Evolutionary conservation across 2,329 filamentous ascomycete species (phyloP).

Genomic region (Epichloe sylvatica): DNA sequence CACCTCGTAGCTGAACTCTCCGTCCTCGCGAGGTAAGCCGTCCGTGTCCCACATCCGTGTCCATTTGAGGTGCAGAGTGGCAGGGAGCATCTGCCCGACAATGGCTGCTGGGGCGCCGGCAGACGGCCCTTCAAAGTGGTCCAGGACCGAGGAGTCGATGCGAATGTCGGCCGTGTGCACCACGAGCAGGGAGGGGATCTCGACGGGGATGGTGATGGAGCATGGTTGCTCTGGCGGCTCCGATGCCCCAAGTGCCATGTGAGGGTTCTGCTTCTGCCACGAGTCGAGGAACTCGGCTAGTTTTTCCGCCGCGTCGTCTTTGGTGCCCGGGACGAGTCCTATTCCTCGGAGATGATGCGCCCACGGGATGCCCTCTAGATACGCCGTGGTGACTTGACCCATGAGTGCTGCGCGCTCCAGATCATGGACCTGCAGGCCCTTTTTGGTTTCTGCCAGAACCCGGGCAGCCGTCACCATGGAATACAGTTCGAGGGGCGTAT

Average conservation of each 20-base stretch:
- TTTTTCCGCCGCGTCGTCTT: slow-evolving; percentile 17
- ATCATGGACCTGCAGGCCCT: slow-evolving; percentile 32
- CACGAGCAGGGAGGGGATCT: slow-evolving; percentile 64
- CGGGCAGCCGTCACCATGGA: slow-evolving; percentile 31
- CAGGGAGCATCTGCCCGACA: slow-evolving; percentile 51
- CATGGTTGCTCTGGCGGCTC: slow-evolving; percentile 22
- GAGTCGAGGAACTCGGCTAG: slow-evolving; percentile 17
- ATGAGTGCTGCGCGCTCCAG: slow-evolving; percentile 44
- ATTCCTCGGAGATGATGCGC: slow-evolving; percentile 35
- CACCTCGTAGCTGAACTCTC: slow-evolving; percentile 76
- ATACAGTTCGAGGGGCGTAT: slow-evolving; percentile 30
- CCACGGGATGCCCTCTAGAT: slow-evolving; percentile 35
- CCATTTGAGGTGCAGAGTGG: slow-evolving; percentile 48
- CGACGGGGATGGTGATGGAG: slow-evolving; percentile 77
- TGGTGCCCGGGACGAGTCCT: slow-evolving; percentile 24
- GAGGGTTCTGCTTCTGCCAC: slow-evolving; percentile 20
- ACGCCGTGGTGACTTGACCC: slow-evolving; percentile 34
- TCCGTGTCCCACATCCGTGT: slow-evolving; percentile 48
- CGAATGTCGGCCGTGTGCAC: slow-evolving; percentile 65
- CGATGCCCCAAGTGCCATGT: slow-evolving; percentile 13
- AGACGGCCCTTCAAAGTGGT: slow-evolving; percentile 15
- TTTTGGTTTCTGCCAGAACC: slow-evolving; percentile 30
- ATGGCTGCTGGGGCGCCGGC: slow-evolving; percentile 32
- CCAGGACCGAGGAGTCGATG: slow-evolving; percentile 27
- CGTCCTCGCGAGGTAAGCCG: slow-evolving; percentile 26